Evolutionary conservation across 1,284 basidiomycete species (phyloP), one percentile per base, ranked within the genome.

Genomic region (Papiliotrema nemorosa): DNA sequence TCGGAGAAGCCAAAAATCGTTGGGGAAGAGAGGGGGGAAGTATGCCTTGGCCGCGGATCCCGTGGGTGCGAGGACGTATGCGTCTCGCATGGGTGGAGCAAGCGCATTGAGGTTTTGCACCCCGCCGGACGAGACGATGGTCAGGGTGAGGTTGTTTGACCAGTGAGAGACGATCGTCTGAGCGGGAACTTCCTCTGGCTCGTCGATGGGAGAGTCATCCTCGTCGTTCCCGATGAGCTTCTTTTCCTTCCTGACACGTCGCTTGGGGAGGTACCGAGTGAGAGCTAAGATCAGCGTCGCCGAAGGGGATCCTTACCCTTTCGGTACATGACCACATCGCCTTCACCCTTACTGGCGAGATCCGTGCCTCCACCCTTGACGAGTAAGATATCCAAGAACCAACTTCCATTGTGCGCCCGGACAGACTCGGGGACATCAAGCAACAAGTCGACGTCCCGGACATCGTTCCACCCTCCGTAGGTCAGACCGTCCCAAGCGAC

Each of bases 1-100:
- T 41, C 84, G 83, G 33, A 78, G 67, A 14, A 92, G 79, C 91
- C 92, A 97, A 74, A 97, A 97, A 69, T 97, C 91, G 69, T 97
- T 97, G 6, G 90, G 83, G 75, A 88, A 97, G 39, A 97, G 69
- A 55, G 92, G 85, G 1, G 94, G 94, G 63, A 84, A 86, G 78
- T 93, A 91, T 7, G 80, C 82, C 58, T 79, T 79, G 6, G 78
- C 79, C 12, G 82, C 85, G 5, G 49, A 53, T 3, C 44, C 43
- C 5, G 52, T 24, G 21, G 76, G 77, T 0, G 81, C 79, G 41
- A 86, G 72, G 29, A 85, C 71, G 53, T 82, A 66, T 65, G 64
- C 16, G 73, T 66, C 33, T 64, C 57, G 6, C 88, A 65, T 1
- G 84, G 81, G 21, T 2, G 85, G 81, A 0, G 88, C 82, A 5